Percentiles rank a stretch among this genome's conserved stretches.
Evolutionary conservation across 495 filamentous ascomycete genomes (phyloP).

Genomic region (Neurospora intermedia): DNA sequence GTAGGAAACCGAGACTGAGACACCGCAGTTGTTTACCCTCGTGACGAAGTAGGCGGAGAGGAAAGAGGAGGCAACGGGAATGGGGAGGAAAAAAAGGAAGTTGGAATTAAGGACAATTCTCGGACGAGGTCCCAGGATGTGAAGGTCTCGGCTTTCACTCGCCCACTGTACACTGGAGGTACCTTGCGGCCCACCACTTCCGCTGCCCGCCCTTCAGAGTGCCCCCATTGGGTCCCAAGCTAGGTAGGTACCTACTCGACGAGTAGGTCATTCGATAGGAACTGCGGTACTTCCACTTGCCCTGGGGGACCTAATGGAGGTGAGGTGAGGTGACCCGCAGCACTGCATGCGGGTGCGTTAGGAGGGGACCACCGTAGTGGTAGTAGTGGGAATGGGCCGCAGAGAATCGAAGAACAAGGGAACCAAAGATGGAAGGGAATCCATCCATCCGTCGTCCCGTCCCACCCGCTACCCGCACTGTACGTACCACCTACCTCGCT

Average conservation of each 20-base stretch:
- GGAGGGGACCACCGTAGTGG: not conserved
- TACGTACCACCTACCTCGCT: too few species aligned
- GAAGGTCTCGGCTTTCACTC: not conserved
- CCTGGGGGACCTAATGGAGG: not conserved
- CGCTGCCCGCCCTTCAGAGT: not conserved
- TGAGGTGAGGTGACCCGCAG: not conserved
- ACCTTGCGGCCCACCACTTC: not conserved
- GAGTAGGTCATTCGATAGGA: not conserved
- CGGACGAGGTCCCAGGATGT: not conserved
- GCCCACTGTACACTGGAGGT: not conserved
- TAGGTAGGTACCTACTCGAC: too few species aligned
- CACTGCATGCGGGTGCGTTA: not conserved
- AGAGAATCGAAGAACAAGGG: too few species aligned
- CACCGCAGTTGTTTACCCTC: not conserved
- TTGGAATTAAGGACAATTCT: constrained; percentile 8
- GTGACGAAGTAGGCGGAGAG: not conserved
- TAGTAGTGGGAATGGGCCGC: not conserved
- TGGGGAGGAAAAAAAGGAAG: constrained; percentile 13
- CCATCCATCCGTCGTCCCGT: too few species aligned
- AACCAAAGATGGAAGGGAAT: too few species aligned
- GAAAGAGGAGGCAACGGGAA: constrained; percentile 7
- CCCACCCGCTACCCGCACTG: too few species aligned
- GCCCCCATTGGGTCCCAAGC: not conserved
- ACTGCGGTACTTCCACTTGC: not conserved
- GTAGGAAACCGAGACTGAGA: not conserved